Conservation (phyloP, 2,329 filamentous ascomycete genomes). For the Ophiobolus disseminans region DNA sequence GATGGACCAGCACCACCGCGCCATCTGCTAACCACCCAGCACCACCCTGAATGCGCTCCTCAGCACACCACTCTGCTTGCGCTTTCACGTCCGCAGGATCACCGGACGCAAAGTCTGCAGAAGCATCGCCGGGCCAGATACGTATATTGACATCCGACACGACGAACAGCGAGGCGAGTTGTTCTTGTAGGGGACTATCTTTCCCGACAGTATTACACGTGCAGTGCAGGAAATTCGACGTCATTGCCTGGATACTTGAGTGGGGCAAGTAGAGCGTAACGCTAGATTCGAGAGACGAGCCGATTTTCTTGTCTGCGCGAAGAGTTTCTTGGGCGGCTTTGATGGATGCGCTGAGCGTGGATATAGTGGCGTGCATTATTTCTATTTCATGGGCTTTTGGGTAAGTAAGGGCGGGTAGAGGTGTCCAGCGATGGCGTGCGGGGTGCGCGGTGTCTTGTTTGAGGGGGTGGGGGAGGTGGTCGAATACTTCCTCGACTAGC, state of each 20-base stretch:
- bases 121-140: slow-evolving; percentile 1
- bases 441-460: slow-evolving; percentile 46
- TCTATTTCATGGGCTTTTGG: slow-evolving; percentile 25
- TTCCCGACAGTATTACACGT: not conserved
- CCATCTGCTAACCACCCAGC: slow-evolving; percentile 17
- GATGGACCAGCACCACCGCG: slow-evolving; percentile 42
- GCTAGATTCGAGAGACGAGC: slow-evolving; percentile 80
- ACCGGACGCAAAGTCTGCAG: not conserved
- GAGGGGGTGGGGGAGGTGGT: slow-evolving; percentile 72
- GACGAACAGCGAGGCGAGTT: slow-evolving; percentile 1
- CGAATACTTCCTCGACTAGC: slow-evolving; percentile 88
- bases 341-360: slow-evolving; percentile 67
- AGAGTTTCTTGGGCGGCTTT: slow-evolving; percentile 79
- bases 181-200: not conserved
- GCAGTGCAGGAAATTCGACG: not conserved
- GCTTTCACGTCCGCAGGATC: slow-evolving; percentile 10
- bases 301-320: slow-evolving; percentile 73
- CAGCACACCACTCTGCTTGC: slow-evolving; percentile 15
- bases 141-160: not conserved
- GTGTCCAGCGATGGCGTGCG: slow-evolving; percentile 28
- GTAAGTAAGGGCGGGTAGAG: slow-evolving; percentile 16
- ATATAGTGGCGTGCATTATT: slow-evolving; percentile 47
- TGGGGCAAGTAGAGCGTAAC: slow-evolving; percentile 55
- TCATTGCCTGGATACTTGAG: not conserved
- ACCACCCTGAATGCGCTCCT: slow-evolving; percentile 40